These are phyloP conservation scores for Colletotrichum costaricense DNA, from an alignment of 2,329 filamentous ascomycete genomes.

Conservation along the genomic window DNA sequence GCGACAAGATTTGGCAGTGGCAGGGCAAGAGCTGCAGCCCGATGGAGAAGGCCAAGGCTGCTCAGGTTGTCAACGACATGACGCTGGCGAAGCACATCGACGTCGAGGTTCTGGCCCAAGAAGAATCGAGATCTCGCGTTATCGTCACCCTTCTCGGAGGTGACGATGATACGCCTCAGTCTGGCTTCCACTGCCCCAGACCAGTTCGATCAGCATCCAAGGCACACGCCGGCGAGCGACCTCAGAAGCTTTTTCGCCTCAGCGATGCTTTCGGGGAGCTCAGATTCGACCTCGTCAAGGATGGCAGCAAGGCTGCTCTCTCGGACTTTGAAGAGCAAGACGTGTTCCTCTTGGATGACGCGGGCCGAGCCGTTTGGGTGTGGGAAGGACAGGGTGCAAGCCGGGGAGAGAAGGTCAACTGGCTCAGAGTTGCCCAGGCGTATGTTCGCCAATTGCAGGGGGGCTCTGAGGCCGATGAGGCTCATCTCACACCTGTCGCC, in stretches of 20 bases:
- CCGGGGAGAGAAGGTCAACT: constrained; percentile 66
- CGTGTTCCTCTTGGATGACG: constrained; percentile 72
- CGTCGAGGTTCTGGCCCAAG: constrained; percentile 73
- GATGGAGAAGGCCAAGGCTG: constrained; percentile 77
- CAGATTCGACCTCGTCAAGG: constrained; percentile 68
- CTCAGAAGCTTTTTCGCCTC: constrained; percentile 67
- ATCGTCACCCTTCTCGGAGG: constrained; percentile 69
- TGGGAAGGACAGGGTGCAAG: constrained; percentile 73
- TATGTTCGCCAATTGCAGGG: constrained; percentile 59
- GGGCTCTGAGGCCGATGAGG: constrained; percentile 44
- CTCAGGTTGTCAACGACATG: constrained; percentile 74
- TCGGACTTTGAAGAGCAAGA: constrained; percentile 68
- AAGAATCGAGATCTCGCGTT: constrained; percentile 64
- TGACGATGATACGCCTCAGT: constrained; percentile 50
- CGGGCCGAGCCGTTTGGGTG: constrained; percentile 70
- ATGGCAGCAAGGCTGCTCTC: constrained; percentile 56
- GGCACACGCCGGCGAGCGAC: constrained; percentile 37
- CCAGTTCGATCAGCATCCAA: constrained; percentile 49
- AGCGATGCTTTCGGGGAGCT: constrained; percentile 70
- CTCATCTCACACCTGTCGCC: constrained; percentile 62
- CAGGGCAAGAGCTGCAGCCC: constrained; percentile 73
- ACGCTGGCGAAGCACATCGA: constrained; percentile 72
- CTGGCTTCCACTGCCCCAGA: constrained; percentile 53
- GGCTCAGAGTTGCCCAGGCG: constrained; percentile 69
- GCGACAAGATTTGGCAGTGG: constrained; percentile 77